phyloP scores from a whole-genome alignment of 495 filamentous ascomycete genomes.

The Oidiodendron maius region DNA sequence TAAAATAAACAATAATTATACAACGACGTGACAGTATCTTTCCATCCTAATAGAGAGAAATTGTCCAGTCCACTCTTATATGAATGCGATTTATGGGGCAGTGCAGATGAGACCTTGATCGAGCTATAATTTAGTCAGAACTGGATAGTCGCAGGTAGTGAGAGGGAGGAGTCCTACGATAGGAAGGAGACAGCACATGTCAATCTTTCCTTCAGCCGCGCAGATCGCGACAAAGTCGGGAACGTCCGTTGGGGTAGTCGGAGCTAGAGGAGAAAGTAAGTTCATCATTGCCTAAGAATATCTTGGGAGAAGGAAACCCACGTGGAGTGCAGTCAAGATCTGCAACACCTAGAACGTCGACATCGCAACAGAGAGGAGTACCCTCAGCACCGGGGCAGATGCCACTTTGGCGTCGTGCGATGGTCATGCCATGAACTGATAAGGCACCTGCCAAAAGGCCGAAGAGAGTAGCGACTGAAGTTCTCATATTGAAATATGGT shows the following conservation, averaged over 20 bases:
- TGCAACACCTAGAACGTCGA: constrained; percentile 38
- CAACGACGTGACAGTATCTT: too few relatives aligned
- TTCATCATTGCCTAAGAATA: neutral
- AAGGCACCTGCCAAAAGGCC: constrained; percentile 27
- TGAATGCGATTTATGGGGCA: too few relatives aligned
- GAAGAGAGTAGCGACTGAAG: constrained; percentile 27
- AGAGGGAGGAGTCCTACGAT: constrained; percentile 12
- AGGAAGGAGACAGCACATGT: constrained; percentile 31
- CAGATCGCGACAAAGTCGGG: constrained; percentile 23
- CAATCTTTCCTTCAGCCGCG: constrained; percentile 29
- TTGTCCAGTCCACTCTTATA: too few relatives aligned
- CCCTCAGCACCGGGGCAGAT: constrained; percentile 21
- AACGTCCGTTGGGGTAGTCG: constrained; percentile 20
- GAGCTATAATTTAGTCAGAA: neutral
- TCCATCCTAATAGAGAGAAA: too few relatives aligned
- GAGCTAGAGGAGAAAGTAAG: constrained; percentile 14
- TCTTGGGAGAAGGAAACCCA: constrained; percentile 23
- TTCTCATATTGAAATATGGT: constrained; percentile 36
- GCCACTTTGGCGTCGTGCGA: constrained; percentile 15
- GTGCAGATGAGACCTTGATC: constrained; percentile 1
- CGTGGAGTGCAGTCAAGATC: constrained; percentile 39
- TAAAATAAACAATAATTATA: too few relatives aligned
- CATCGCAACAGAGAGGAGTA: constrained; percentile 36
- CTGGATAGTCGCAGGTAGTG: neutral
- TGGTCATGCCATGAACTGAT: constrained; percentile 17